phyloP scores from a whole-genome alignment of 2,329 filamentous ascomycete genomes.

The Ophiostoma quercus region DNA sequence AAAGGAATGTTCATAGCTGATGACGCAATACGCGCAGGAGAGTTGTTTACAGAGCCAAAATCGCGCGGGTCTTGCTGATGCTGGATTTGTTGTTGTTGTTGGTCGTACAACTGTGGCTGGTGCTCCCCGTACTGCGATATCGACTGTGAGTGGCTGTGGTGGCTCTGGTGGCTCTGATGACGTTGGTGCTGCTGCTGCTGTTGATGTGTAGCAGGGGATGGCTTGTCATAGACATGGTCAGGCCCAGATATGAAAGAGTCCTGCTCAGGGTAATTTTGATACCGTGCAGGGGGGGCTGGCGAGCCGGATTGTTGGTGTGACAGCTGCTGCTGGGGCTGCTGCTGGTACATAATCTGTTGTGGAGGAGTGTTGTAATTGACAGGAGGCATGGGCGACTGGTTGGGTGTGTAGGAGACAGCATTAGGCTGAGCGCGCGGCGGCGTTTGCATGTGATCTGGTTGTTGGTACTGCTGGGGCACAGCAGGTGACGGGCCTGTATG shows the following conservation, averaged over 20 bases:
- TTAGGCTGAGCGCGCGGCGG: constrained; percentile 42
- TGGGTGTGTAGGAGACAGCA: constrained; percentile 41
- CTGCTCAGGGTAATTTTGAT: constrained; percentile 22
- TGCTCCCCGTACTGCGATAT: neutral
- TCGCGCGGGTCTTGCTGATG: constrained; percentile 39
- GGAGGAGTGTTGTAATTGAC: constrained; percentile 19
- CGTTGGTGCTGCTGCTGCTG: constrained; percentile 15
- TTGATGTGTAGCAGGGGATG: constrained; percentile 32
- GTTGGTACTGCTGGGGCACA: constrained; percentile 38
- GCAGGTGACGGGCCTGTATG: constrained; percentile 34
- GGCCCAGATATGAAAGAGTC: constrained; percentile 15
- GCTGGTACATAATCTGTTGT: constrained; percentile 17
- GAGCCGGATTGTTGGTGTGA: constrained; percentile 7
- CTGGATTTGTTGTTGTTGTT: constrained; percentile 28
- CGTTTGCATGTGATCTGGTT: constrained; percentile 28
- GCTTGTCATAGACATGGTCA: constrained; percentile 47
- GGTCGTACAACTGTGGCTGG: constrained; percentile 16
- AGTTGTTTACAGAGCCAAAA: constrained; percentile 21
- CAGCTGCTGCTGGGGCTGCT: constrained; percentile 11
- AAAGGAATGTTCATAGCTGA: neutral
- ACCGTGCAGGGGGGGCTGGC: neutral
- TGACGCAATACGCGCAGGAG: neutral
- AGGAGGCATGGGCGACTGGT: constrained; percentile 35
- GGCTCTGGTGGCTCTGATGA: constrained; percentile 14
- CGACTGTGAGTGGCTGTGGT: constrained; percentile 21